phyloP scores from a whole-genome alignment of 495 filamentous ascomycete species.

The Arthonia radiata region DNA sequence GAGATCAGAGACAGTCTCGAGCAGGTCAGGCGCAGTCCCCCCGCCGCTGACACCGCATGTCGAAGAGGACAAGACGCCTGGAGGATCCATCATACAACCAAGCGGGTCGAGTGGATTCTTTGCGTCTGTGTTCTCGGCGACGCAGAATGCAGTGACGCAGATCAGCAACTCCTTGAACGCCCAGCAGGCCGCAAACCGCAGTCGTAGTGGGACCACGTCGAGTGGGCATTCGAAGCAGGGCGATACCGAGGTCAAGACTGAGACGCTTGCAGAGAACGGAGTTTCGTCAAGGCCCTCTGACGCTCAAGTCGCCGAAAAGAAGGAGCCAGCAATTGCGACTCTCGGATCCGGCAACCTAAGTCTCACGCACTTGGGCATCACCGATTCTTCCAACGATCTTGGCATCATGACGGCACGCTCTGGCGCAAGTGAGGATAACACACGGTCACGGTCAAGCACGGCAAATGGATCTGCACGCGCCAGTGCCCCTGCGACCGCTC shows the following conservation, averaged over 20 bases:
- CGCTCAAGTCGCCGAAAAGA: too few species aligned
- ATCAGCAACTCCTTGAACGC: slow-evolving; percentile 63
- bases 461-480: too few species aligned
- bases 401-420: too few species aligned
- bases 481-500: too few species aligned
- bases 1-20: too few species aligned
- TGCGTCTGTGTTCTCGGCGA: slow-evolving; percentile 72
- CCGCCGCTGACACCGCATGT: slow-evolving; percentile 47
- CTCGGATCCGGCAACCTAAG: slow-evolving; percentile 72
- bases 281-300: too few species aligned
- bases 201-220: slow-evolving; percentile 11
- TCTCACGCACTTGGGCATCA: slow-evolving; percentile 55
- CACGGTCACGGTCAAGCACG: too few species aligned
- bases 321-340: slow-evolving; percentile 64
- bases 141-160: slow-evolving; percentile 79
- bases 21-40: too few species aligned
- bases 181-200: slow-evolving; percentile 35
- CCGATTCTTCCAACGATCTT: too few species aligned
- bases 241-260: slow-evolving; percentile 21
- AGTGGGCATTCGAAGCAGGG: slow-evolving; percentile 13
- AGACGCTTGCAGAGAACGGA: slow-evolving; percentile 17
- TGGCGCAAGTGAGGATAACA: too few species aligned
- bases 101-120: slow-evolving; percentile 47
- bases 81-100: slow-evolving; percentile 14
- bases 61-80: slow-evolving; percentile 31